These are phyloP conservation scores for Venturiaceae sp. DNA, from an alignment of 2,329 filamentous ascomycete species.

Conservation along the genomic window DNA sequence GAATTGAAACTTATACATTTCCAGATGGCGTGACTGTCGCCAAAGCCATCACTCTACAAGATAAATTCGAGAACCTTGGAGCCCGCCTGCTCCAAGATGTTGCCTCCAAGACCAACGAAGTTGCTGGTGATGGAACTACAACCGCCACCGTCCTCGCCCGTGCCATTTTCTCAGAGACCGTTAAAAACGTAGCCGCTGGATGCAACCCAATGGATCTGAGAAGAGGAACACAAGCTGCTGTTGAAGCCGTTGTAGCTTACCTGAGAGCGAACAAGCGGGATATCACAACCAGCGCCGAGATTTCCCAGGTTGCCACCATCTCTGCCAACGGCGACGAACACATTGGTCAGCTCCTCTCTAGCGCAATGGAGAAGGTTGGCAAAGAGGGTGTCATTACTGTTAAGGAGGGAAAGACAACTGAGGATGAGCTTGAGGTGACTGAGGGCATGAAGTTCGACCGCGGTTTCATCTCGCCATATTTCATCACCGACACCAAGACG, in stretches of 20 bases:
- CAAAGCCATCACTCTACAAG: slow-evolving; percentile 83
- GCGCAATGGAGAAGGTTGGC: slow-evolving; percentile 99
- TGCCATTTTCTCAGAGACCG: slow-evolving; percentile 98
- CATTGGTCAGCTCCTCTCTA: slow-evolving; percentile 92
- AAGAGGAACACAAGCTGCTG: slow-evolving; percentile 91
- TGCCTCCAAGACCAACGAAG: slow-evolving; percentile 98
- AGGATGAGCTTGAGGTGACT: slow-evolving; percentile 95
- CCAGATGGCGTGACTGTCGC: slow-evolving; percentile 44
- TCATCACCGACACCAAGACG: slow-evolving; percentile 98
- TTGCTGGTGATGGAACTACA: slow-evolving; percentile 96
- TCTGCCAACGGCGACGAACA: slow-evolving; percentile 94
- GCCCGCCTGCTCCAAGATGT: slow-evolving; percentile 95
- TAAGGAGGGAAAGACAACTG: slow-evolving; percentile 98
- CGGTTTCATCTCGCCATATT: slow-evolving; percentile 97
- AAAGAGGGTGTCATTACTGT: slow-evolving; percentile 99
- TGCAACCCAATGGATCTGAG: slow-evolving; percentile 99
- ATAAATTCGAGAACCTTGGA: slow-evolving; percentile 99
- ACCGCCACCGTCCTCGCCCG: slow-evolving; percentile 94
- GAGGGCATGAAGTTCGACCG: slow-evolving; percentile 99
- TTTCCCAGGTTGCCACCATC: slow-evolving; percentile 97
- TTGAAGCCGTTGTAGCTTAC: slow-evolving; percentile 89
- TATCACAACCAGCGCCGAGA: slow-evolving; percentile 94
- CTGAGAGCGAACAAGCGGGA: slow-evolving; percentile 94
- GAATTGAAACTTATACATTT: slow-evolving; percentile 4
- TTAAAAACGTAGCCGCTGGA: slow-evolving; percentile 98